phyloP scores from a whole-genome alignment of 441 rosid genomes.

The Eutrema salsugineum region DNA sequence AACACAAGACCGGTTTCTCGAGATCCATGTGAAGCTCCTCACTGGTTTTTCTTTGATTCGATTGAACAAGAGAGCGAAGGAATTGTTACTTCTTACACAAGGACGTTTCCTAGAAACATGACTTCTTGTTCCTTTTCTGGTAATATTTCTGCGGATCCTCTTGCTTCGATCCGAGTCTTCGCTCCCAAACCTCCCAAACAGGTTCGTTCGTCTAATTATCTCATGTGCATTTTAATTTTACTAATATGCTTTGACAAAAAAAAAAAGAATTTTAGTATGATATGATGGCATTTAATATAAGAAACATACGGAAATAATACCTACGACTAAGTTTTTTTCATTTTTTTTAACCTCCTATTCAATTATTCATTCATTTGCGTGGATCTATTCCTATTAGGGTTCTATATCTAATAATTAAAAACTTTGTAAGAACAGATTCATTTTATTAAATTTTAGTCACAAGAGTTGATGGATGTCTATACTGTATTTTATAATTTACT shows the following conservation, averaged over 20 bases:
- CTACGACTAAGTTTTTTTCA: background rate
- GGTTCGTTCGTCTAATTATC: conserved; percentile 29
- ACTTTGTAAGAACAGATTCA: too few species aligned
- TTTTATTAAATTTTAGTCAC: too few species aligned
- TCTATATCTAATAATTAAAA: too few species aligned
- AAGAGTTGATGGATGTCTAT: too few species aligned
- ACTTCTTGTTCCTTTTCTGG: conserved; percentile 37
- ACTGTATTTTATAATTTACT: too few species aligned
- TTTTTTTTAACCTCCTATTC: too few species aligned
- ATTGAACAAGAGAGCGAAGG: background rate
- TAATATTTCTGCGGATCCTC: conserved; percentile 46
- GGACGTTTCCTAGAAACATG: conserved; percentile 32
- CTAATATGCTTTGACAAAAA: too few species aligned
- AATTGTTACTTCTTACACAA: conserved; percentile 38
- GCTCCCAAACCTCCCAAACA: conserved; percentile 32
- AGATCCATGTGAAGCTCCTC: conserved; percentile 61
- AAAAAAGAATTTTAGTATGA: too few species aligned
- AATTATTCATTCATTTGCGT: too few species aligned
- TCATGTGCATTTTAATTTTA: background rate
- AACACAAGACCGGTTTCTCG: conserved; percentile 29
- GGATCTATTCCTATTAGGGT: too few species aligned
- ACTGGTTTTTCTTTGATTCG: conserved; percentile 55
- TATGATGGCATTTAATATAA: background rate
- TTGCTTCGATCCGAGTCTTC: conserved; percentile 32
- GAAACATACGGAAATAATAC: background rate